A percentile compares a stretch with the other conserved stretches of the same genome.
Conservation (phyloP, 768 basidiomycete genomes). For the Boletus vinaceobasis region DNA sequence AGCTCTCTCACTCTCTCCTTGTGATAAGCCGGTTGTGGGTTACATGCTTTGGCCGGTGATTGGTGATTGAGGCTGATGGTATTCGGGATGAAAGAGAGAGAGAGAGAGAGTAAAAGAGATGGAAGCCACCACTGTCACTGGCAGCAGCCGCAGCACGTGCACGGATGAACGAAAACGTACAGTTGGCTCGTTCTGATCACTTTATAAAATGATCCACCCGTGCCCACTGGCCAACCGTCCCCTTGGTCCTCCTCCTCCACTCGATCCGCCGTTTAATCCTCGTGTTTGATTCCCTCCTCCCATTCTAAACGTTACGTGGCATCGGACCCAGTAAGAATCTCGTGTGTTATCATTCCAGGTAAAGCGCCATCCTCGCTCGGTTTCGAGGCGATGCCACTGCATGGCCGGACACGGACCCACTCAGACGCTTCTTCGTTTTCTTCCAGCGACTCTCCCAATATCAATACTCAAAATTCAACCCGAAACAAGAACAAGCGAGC, state of each 20-base stretch:
- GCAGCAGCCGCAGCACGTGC: conserved; percentile 31
- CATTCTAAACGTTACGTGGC: background rate
- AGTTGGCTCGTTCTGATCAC: conserved; percentile 25
- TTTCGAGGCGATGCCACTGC: background rate
- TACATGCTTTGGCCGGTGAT: background rate
- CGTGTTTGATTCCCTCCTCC: background rate
- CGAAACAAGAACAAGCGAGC: background rate
- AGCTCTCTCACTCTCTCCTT: background rate
- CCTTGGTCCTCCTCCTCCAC: background rate
- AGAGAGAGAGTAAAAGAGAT: background rate
- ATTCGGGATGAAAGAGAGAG: background rate
- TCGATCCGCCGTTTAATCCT: background rate
- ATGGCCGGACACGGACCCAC: background rate
- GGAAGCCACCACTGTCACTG: too few relatives aligned
- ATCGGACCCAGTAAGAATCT: background rate
- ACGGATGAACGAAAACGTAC: conserved; percentile 21
- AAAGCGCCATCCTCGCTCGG: background rate
- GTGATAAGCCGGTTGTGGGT: conserved; percentile 2
- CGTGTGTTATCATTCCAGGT: conserved; percentile 1
- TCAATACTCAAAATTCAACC: background rate
- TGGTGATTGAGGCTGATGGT: background rate
- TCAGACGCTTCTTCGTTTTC: background rate
- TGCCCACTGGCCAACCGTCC: background rate
- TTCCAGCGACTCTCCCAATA: background rate
- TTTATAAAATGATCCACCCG: conserved; percentile 27